Evolutionary conservation across 169 alveolate genomes (phyloP), one percentile per base, ranked within the genome.

Genomic region (Cryptosporidium xiaoi): DNA sequence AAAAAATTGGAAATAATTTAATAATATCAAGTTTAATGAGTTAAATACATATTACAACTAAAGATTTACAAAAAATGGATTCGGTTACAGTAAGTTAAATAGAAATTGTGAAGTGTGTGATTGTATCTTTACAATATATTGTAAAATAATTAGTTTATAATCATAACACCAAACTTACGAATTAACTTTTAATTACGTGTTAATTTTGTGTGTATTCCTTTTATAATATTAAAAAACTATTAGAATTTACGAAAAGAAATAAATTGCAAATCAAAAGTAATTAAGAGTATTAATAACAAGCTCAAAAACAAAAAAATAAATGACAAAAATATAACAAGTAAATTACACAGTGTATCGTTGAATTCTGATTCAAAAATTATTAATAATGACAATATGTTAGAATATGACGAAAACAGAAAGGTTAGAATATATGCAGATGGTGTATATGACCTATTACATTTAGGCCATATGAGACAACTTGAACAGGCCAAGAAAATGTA

Each of bases 401-500:
- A 93, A 29, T 64, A 83, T 20, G 93, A 90, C 55, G 92, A 95
- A 48, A 71, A 91, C 34, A 90, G 90, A 46, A 95, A 95, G 62
- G 92, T 93, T 1, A 69, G 95, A 55, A 82, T 94, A 51, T 94
- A 93, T 55, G 94, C 95, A 10, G 96, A 94, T 83, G 99, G 99
- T 0, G 98, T 98, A 51, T 98, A 96, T 84, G 99, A 98, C 85
- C 94, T 97, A 93, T 95, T 96, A 66, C 99, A 98, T 83, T 91
- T 97, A 62, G 99, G 99, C 18, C 99, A 98, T 85, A 97, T 97
- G 93, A 89, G 98, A 69, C 98, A 96, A 66, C 92, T 98, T 12
- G 98, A 98, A 82, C 99, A 98, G 92, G 98, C 99, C 34, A 98
- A 98, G 90, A 96, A 96, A 82, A 92, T 96, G 93, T 97, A 95